These are phyloP conservation scores for Tulasnella sp. DNA, from an alignment of 768 basidiomycete genomes.

Conservation along the genomic window DNA sequence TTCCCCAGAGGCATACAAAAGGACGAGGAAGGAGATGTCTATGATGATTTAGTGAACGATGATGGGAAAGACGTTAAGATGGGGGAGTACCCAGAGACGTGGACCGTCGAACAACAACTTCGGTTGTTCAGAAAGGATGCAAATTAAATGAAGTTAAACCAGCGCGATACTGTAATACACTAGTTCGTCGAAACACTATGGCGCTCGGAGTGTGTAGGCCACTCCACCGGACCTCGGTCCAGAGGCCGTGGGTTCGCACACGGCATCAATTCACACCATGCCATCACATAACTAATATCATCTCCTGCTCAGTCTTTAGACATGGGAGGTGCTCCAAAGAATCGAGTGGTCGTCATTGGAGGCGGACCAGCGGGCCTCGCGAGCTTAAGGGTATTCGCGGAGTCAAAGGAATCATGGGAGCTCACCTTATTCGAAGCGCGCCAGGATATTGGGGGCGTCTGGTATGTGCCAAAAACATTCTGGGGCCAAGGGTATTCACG, in stretches of 20 bases:
- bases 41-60: too few species aligned
- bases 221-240: not conserved
- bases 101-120: too few species aligned
- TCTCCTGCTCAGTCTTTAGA: not conserved
- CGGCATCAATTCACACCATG: not conserved
- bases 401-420: conserved; percentile 51
- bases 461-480: conserved; percentile 36
- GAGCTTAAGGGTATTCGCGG: conserved; percentile 46
- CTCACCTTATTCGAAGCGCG: conserved; percentile 54
- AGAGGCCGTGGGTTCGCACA: not conserved
- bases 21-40: too few species aligned
- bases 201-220: too few species aligned
- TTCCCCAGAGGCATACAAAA: too few species aligned
- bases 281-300: not conserved
- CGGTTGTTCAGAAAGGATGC: too few species aligned
- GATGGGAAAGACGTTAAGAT: too few species aligned
- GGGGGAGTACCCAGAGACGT: too few species aligned
- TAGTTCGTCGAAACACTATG: too few species aligned
- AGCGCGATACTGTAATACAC: too few species aligned
- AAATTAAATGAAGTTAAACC: too few species aligned
- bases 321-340: not conserved
- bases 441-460: conserved; percentile 61
- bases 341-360: conserved; percentile 32
- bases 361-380: conserved; percentile 69
- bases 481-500: not conserved